Conservation (phyloP, 2,329 filamentous ascomycete genomes). For the Diaporthe australafricana region DNA sequence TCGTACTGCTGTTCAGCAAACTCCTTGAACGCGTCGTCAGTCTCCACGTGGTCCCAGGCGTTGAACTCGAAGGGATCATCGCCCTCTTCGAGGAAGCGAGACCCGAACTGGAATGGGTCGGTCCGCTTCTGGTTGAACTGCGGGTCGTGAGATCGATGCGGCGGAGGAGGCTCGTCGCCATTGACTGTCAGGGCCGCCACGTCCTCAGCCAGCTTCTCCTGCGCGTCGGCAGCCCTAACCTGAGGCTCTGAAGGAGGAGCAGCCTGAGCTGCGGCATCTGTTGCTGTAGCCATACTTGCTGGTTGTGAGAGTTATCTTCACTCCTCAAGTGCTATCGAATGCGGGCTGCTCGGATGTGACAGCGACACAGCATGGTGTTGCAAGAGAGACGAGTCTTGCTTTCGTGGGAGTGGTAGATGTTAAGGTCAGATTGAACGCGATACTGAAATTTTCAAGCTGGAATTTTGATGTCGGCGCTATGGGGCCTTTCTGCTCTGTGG, state of each 20-base stretch:
- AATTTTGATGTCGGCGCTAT: slow-evolving; percentile 24
- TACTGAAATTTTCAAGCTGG: slow-evolving; percentile 33
- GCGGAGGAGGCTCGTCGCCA: slow-evolving; percentile 50
- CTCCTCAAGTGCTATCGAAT: slow-evolving; percentile 21
- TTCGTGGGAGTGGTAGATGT: slow-evolving; percentile 1
- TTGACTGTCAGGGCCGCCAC: slow-evolving; percentile 31
- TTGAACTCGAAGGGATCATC: slow-evolving; percentile 98
- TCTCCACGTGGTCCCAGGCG: slow-evolving; percentile 98
- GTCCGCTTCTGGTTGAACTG: slow-evolving; percentile 82
- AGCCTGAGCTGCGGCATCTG: slow-evolving; percentile 34
- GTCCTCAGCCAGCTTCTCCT: slow-evolving; percentile 35
- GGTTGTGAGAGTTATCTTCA: neutral
- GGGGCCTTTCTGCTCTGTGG: slow-evolving; percentile 13
- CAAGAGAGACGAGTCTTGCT: slow-evolving; percentile 20
- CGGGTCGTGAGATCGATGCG: slow-evolving; percentile 79
- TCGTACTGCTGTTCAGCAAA: slow-evolving; percentile 88
- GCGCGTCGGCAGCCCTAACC: slow-evolving; percentile 37
- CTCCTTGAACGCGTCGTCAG: slow-evolving; percentile 87
- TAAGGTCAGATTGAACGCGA: neutral
- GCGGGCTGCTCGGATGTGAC: neutral
- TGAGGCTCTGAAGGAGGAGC: slow-evolving; percentile 37
- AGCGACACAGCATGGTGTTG: slow-evolving; percentile 31
- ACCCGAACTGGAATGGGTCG: slow-evolving; percentile 96
- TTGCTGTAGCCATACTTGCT: slow-evolving; percentile 30
- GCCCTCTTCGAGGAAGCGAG: slow-evolving; percentile 82